A percentile compares a stretch with the other conserved stretches of the same genome.
These are phyloP conservation scores for Rhodomyrtus psidioides DNA, from an alignment of 441 rosid species.

Conservation along the genomic window DNA sequence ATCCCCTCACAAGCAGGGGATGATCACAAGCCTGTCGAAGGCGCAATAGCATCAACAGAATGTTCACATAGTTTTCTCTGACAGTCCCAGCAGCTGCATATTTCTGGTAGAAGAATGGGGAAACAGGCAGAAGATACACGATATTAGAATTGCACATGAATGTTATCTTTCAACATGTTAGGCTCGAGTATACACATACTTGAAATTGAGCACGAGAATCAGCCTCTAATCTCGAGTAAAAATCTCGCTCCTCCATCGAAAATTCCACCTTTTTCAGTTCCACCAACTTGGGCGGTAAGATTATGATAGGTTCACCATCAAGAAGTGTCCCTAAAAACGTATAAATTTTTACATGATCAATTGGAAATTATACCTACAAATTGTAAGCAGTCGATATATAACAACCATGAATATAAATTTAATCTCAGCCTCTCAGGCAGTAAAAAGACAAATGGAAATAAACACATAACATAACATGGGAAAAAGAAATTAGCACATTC, in stretches of 20 bases:
- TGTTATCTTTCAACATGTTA: neutral
- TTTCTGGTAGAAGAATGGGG: conserved; percentile 36
- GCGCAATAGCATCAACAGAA: conserved; percentile 89
- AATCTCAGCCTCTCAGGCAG: neutral
- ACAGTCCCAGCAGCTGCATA: conserved; percentile 96
- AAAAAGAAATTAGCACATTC: neutral
- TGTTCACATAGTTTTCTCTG: conserved; percentile 82
- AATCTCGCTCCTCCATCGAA: conserved; percentile 68
- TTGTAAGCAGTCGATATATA: neutral
- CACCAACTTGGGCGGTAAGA: conserved; percentile 63
- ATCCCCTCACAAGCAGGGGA: conserved; percentile 79
- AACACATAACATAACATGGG: neutral
- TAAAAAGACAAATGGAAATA: neutral
- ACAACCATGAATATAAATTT: neutral
- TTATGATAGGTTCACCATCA: conserved; percentile 80
- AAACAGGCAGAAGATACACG: neutral
- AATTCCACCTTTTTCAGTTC: conserved; percentile 75
- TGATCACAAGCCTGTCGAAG: conserved; percentile 97
- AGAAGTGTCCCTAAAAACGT: conserved; percentile 52
- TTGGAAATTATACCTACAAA: neutral
- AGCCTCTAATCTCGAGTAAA: conserved; percentile 65
- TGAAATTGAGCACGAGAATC: conserved; percentile 78
- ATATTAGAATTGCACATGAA: neutral
- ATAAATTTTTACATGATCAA: neutral
- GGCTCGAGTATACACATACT: conserved; percentile 28